These are phyloP conservation scores for Tolypocladium paradoxum DNA, from an alignment of 2,329 filamentous ascomycete species.

Conservation along the genomic window DNA sequence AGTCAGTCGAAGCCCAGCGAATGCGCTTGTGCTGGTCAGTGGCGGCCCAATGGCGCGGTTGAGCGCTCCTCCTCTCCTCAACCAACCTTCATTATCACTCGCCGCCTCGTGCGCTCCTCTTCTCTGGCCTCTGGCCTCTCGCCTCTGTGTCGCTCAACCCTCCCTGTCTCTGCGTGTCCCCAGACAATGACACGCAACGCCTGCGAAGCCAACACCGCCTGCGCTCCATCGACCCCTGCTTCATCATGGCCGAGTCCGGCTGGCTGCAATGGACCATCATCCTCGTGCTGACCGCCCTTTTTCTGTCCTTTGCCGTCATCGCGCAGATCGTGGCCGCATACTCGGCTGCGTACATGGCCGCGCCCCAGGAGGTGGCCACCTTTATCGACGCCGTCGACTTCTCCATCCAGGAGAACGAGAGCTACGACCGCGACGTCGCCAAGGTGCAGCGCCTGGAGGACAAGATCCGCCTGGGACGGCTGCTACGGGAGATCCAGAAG, in stretches of 20 bases:
- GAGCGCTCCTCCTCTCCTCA: not conserved
- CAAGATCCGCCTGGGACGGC: slow-evolving; percentile 45
- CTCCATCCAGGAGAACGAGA: slow-evolving; percentile 54
- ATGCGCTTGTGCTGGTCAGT: not conserved
- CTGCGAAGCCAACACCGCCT: slow-evolving; percentile 3
- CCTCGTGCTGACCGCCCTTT: slow-evolving; percentile 46
- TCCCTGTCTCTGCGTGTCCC: not conserved
- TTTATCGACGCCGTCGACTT: slow-evolving; percentile 52
- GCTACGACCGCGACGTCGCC: slow-evolving; percentile 48
- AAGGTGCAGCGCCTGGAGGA: slow-evolving; percentile 49
- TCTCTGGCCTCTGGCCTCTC: not conserved
- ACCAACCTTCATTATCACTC: not conserved
- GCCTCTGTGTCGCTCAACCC: not conserved
- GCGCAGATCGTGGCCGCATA: slow-evolving; percentile 41
- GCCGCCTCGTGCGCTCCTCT: not conserved
- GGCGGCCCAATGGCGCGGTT: slow-evolving; percentile 4
- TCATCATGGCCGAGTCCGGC: slow-evolving; percentile 38
- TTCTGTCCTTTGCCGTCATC: slow-evolving; percentile 43
- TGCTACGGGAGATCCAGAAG: slow-evolving; percentile 52
- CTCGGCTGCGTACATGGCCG: slow-evolving; percentile 43
- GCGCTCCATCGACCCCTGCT: slow-evolving; percentile 12
- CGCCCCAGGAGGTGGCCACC: slow-evolving; percentile 45
- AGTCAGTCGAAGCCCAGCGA: not conserved
- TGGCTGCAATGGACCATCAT: slow-evolving; percentile 46
- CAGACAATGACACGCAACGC: slow-evolving; percentile 3